These are phyloP conservation scores for Wickerhamomyces mucosus DNA, from an alignment of 805 yeast genomes.

Conservation along the genomic window DNA sequence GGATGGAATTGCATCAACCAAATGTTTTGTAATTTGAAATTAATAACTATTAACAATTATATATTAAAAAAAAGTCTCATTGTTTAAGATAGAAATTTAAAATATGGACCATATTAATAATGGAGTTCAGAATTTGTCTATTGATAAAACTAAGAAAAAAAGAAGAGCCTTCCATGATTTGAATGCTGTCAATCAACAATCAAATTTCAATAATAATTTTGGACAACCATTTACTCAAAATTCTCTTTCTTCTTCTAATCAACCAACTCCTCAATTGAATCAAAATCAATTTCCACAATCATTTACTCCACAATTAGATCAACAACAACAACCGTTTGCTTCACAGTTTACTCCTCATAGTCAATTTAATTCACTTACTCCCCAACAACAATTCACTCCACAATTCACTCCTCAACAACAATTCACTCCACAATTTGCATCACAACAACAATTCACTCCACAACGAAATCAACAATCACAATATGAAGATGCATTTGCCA, in stretches of 20 bases:
- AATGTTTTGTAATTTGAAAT: too few relatives aligned
- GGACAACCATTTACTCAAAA: slow-evolving; percentile 2
- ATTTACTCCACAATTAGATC: neutral
- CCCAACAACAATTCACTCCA: neutral
- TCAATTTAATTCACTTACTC: neutral
- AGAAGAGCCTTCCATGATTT: slow-evolving; percentile 18
- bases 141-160: slow-evolving; percentile 10
- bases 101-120: neutral
- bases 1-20: too few relatives aligned
- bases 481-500: slow-evolving; percentile 1
- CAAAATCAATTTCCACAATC: neutral
- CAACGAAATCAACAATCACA: slow-evolving; percentile 2
- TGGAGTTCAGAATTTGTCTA: neutral
- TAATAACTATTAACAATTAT: too few relatives aligned
- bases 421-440: slow-evolving; percentile 1
- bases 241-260: neutral
- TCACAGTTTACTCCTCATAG: neutral
- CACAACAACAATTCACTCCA: slow-evolving; percentile 1
- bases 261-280: neutral
- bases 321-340: neutral
- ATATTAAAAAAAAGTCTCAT: too few relatives aligned
- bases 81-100: too few relatives aligned
- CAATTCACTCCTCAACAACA: slow-evolving; percentile 2
- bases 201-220: too few relatives aligned
- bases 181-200: slow-evolving; percentile 1